Evolutionary conservation across 345 rosid species (phyloP).

Genomic region (Boechera stricta): DNA sequence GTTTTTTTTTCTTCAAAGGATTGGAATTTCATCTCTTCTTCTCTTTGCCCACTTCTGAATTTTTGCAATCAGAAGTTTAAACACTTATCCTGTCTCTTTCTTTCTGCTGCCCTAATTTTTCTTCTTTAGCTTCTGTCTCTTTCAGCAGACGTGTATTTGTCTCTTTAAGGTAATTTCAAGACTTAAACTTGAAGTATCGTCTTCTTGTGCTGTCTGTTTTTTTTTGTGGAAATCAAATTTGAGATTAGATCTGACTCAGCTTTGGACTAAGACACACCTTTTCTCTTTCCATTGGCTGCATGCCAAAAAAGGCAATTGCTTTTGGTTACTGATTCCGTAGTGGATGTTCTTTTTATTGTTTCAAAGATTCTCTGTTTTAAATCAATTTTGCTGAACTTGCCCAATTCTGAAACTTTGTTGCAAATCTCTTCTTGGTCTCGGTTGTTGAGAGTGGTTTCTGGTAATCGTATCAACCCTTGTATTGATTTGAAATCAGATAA

Average conservation of each 20-base stretch:
- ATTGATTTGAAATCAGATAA: conserved; percentile 15
- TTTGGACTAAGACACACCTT: conserved; percentile 34
- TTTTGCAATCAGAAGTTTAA: conserved; percentile 15
- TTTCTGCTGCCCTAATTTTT: conserved; percentile 24
- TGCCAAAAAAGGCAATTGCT: conserved; percentile 30
- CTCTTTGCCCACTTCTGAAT: conserved; percentile 12
- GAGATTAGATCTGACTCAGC: conserved; percentile 50
- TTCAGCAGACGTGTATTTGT: conserved; percentile 46
- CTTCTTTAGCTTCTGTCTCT: conserved; percentile 30
- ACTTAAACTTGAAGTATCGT: conserved; percentile 52
- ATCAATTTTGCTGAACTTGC: conserved; percentile 15
- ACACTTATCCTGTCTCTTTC: conserved; percentile 27
- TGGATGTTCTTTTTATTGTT: conserved; percentile 29
- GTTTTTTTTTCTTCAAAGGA: conserved; percentile 10
- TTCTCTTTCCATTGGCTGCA: conserved; percentile 27
- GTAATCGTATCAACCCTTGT: conserved; percentile 15
- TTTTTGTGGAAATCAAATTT: conserved; percentile 1
- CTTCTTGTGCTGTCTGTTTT: conserved; percentile 7
- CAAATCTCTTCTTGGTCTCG: conserved; percentile 6
- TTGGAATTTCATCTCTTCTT: conserved; percentile 11
- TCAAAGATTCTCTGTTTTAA: conserved; percentile 5
- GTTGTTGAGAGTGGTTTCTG: conserved; percentile 14
- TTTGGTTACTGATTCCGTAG: not conserved
- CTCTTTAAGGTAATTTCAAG: conserved; percentile 45
- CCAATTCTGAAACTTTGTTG: conserved; percentile 13